Base-by-base conservation (phyloP, 257 asterid species). In the Asclepias syriaca region DNA sequence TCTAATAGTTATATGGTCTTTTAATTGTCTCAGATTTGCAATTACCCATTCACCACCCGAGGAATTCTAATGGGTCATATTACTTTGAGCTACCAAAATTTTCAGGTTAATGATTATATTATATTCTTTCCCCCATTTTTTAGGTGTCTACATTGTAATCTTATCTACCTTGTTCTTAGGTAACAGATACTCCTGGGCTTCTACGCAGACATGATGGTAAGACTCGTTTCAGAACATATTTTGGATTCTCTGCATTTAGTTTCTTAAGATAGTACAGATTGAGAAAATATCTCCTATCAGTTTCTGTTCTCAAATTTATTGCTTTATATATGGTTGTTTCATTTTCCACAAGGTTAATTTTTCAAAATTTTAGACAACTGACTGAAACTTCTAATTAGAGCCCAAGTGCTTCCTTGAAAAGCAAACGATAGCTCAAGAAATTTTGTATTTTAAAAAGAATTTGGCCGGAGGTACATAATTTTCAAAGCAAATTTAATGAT, bases 11-110 rank as follows among this genome's bases (percentile, higher is more conserved):
- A 53, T 22, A 4, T 39, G 29, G 39, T 59, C 60, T 37, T 66
- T 67, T 34, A 32, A 22, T 63, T 66, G 75, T 9, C 65, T 77
- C 88, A 94, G 97, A 74, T 94, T 43, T 94, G 98, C 93, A 94
- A 94, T 75, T 94, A 94, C 84, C 98, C 99, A 40, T 94, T 94
- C 87, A 94, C 99, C 72, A 94, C 99, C 16, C 82, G 97, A 80
- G 98, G 98, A 80, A 90, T 94, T 82, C 81, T 94, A 77, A 91
- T 94, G 99, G 99, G 99, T 58, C 99, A 94, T 82, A 89, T 91
- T 72, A 75, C 78, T 75, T 76, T 90, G 79, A 91, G 92, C 85
- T 88, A 81, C 89, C 93, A 89, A 83, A 88, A 85, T 87, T 84
- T 81, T 82, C 88, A 84, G 88, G 88, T 81, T 51, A 45, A 32